Evolutionary conservation across 768 basidiomycete genomes (phyloP).

Genomic region (Mycena filopes): DNA sequence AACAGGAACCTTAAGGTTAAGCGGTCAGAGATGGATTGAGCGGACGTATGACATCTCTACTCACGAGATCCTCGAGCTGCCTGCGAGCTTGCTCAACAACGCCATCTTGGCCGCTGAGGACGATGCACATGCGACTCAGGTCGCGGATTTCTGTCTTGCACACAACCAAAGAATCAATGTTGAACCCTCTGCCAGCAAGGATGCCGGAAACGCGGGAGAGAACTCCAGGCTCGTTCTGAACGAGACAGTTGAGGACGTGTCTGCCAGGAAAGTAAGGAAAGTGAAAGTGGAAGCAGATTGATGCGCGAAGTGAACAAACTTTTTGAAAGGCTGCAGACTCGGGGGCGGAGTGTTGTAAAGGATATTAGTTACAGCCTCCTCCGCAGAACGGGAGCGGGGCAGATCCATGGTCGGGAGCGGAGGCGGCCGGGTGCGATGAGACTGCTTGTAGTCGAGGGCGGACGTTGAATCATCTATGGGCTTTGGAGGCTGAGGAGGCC

Average conservation of each 20-base stretch:
- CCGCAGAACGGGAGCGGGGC: constrained; percentile 86
- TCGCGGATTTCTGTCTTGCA: constrained; percentile 98
- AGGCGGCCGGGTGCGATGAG: constrained; percentile 78
- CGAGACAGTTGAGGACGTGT: constrained; percentile 96
- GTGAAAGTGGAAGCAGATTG: constrained; percentile 1
- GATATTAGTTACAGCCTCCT: constrained; percentile 98
- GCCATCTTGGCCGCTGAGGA: constrained; percentile 95
- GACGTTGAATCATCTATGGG: constrained; percentile 94
- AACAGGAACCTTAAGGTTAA: constrained; percentile 84
- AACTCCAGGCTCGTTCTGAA: constrained; percentile 99
- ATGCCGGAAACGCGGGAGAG: constrained; percentile 98
- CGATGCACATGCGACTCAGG: constrained; percentile 97
- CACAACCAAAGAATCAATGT: constrained; percentile 98
- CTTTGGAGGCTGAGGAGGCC: constrained; percentile 75
- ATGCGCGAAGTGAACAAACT: constrained; percentile 56
- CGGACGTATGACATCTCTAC: constrained; percentile 42
- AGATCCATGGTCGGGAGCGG: constrained; percentile 87
- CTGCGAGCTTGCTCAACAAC: constrained; percentile 97
- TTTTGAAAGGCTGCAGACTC: constrained; percentile 91
- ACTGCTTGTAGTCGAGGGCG: constrained; percentile 90
- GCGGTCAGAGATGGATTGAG: background rate
- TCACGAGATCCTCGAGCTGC: constrained; percentile 94
- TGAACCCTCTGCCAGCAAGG: constrained; percentile 96
- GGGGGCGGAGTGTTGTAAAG: constrained; percentile 96
- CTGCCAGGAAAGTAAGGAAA: constrained; percentile 52